Conservation (phyloP, 768 basidiomycete genomes). For the Mycena belliarum region DNA sequence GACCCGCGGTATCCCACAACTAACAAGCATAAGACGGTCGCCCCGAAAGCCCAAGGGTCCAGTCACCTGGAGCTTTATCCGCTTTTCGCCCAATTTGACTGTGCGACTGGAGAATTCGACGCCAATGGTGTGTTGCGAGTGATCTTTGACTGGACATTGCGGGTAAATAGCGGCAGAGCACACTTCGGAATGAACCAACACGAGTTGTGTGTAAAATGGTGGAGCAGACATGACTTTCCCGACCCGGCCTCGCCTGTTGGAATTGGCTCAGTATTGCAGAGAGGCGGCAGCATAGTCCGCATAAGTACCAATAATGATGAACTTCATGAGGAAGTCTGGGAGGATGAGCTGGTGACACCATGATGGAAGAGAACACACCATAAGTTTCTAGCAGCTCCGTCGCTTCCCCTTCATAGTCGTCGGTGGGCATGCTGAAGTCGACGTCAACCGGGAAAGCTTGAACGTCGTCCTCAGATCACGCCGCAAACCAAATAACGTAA, state of each 20-base stretch:
- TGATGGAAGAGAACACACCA: conserved; percentile 47
- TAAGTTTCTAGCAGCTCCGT: conserved; percentile 95
- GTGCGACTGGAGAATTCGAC: conserved; percentile 97
- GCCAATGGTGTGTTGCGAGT: conserved; percentile 97
- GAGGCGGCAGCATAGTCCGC: conserved; percentile 6
- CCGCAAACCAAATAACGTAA: no score
- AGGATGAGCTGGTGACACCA: conserved; percentile 18
- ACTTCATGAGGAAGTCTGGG: conserved; percentile 97
- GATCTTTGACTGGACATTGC: conserved; percentile 82
- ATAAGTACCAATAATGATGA: conserved; percentile 86
- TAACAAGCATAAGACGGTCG: conserved; percentile 32
- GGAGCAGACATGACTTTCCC: conserved; percentile 95
- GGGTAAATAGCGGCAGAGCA: conserved; percentile 11
- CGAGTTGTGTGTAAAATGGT: conserved; percentile 94
- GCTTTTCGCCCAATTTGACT: conserved; percentile 89
- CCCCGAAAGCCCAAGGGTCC: conserved; percentile 13
- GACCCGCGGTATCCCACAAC: conserved; percentile 98
- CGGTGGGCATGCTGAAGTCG: conserved; percentile 50
- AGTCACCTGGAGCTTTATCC: conserved; percentile 90
- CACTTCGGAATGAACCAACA: conserved; percentile 57
- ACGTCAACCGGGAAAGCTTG: no score
- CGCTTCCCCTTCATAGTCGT: conserved; percentile 76
- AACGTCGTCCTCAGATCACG: conserved; percentile 5
- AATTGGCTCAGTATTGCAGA: conserved; percentile 2
- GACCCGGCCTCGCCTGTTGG: conserved; percentile 88